These are phyloP conservation scores for Paecilomyces sp. DNA, from an alignment of 2,329 filamentous ascomycete genomes.

Conservation along the genomic window DNA sequence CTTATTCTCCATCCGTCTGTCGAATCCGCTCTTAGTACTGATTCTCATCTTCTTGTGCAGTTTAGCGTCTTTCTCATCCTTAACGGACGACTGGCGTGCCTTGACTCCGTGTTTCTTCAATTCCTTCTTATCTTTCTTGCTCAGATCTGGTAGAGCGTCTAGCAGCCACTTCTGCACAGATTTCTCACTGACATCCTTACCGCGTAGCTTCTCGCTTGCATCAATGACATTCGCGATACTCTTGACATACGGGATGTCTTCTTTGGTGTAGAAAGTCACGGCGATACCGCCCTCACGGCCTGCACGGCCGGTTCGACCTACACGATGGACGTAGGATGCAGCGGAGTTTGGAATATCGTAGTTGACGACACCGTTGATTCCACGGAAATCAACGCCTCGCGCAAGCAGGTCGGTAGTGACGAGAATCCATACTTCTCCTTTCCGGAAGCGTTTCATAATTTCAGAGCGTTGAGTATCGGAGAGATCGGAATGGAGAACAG, in stretches of 20 bases:
- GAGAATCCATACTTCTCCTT: constrained; percentile 89
- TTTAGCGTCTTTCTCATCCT: constrained; percentile 29
- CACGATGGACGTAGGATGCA: constrained; percentile 86
- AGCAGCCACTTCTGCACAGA: constrained; percentile 79
- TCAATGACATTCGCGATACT: constrained; percentile 90
- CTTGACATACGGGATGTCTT: constrained; percentile 85
- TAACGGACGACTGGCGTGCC: constrained; percentile 48
- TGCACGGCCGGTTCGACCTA: constrained; percentile 82
- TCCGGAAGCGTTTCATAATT: constrained; percentile 85
- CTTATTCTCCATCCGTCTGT: constrained; percentile 39
- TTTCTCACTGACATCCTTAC: constrained; percentile 43
- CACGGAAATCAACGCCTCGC: constrained; percentile 88
- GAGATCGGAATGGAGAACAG: constrained; percentile 82
- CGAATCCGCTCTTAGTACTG: constrained; percentile 52
- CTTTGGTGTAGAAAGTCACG: constrained; percentile 91
- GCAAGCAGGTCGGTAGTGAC: constrained; percentile 93
- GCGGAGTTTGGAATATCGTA: constrained; percentile 93
- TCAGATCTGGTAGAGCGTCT: constrained; percentile 74
- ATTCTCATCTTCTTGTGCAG: constrained; percentile 57
- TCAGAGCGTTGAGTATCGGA: constrained; percentile 65
- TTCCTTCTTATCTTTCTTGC: constrained; percentile 75
- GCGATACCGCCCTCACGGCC: constrained; percentile 82
- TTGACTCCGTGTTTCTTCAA: constrained; percentile 78
- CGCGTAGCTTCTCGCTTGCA: constrained; percentile 65
- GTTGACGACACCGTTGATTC: constrained; percentile 93